phyloP scores from a whole-genome alignment of 179 eudicot genomes.

The Spergularia azorica region DNA sequence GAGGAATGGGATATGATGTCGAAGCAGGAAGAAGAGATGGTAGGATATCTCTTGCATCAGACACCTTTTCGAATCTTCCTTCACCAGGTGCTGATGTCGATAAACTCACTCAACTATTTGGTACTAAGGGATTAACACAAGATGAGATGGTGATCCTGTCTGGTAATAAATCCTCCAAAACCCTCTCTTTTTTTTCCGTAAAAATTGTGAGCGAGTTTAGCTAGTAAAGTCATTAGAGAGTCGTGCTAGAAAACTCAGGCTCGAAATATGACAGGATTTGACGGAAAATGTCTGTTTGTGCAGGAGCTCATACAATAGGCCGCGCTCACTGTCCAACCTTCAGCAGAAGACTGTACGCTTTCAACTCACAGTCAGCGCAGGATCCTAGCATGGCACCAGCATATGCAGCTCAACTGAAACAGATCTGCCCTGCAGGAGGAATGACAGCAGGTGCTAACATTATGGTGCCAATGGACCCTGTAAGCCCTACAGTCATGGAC shows the following conservation, averaged over 20 bases:
- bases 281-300: not conserved
- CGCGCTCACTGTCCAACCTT: conserved; percentile 77
- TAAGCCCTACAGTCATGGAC: conserved; percentile 49
- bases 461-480: conserved; percentile 73
- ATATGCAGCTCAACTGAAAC: conserved; percentile 57
- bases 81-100: conserved; percentile 43
- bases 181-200: not conserved
- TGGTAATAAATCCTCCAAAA: conserved; percentile 42
- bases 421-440: conserved; percentile 55
- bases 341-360: conserved; percentile 54
- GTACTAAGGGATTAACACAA: conserved; percentile 64
- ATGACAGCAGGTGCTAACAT: conserved; percentile 30
- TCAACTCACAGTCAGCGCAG: conserved; percentile 36
- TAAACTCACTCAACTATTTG: conserved; percentile 61
- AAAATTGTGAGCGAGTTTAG: too few relatives aligned
- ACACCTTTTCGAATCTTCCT: conserved; percentile 50
- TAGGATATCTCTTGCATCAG: conserved; percentile 50
- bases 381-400: conserved; percentile 60
- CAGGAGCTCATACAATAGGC: conserved; percentile 91
- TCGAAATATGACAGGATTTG: not conserved
- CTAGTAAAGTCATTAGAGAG: too few relatives aligned
- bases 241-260: too few relatives aligned
- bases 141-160: conserved; percentile 90
- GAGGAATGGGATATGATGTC: conserved; percentile 80
- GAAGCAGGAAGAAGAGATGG: conserved; percentile 87